Percentiles rank a stretch among this genome's conserved stretches.
Conservation (phyloP, 441 rosid genomes). For the Cnidoscolus chayamansa region DNA sequence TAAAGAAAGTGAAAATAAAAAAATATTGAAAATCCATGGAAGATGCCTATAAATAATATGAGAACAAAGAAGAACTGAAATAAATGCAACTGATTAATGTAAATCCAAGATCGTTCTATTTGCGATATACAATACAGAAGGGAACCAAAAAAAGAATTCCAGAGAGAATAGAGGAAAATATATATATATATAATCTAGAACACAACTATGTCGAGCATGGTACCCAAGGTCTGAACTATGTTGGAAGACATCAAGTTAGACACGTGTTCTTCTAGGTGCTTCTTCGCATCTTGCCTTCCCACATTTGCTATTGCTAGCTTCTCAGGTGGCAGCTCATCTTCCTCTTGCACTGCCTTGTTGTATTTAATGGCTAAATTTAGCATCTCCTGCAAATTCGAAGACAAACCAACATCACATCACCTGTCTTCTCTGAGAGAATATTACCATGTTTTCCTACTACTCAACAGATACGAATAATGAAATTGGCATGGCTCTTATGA, state of each 20-base stretch:
- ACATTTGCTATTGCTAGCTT: slow-evolving; percentile 93
- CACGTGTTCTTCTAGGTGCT: slow-evolving; percentile 93
- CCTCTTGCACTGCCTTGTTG: slow-evolving; percentile 96
- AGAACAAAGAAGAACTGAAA: neutral
- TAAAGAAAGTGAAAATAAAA: no score
- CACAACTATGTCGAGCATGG: slow-evolving; percentile 93
- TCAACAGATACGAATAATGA: neutral
- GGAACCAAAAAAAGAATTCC: no score
- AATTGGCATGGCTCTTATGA: neutral
- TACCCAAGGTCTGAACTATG: slow-evolving; percentile 91
- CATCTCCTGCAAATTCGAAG: slow-evolving; percentile 68
- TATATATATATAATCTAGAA: slow-evolving; percentile 38
- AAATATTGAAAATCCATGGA: neutral
- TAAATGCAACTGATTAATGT: neutral
- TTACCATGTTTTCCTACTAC: neutral
- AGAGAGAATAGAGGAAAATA: no score
- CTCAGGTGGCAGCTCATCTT: slow-evolving; percentile 88
- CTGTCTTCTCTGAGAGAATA: neutral
- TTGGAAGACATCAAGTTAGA: slow-evolving; percentile 95
- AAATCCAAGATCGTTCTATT: neutral
- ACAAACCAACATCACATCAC: slow-evolving; percentile 1
- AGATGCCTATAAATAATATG: neutral
- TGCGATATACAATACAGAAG: neutral
- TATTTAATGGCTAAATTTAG: slow-evolving; percentile 74
- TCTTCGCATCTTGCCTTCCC: slow-evolving; percentile 97